Conservation (phyloP, 2,329 filamentous ascomycete genomes). For the Ophidiomyces ophidiicola region DNA sequence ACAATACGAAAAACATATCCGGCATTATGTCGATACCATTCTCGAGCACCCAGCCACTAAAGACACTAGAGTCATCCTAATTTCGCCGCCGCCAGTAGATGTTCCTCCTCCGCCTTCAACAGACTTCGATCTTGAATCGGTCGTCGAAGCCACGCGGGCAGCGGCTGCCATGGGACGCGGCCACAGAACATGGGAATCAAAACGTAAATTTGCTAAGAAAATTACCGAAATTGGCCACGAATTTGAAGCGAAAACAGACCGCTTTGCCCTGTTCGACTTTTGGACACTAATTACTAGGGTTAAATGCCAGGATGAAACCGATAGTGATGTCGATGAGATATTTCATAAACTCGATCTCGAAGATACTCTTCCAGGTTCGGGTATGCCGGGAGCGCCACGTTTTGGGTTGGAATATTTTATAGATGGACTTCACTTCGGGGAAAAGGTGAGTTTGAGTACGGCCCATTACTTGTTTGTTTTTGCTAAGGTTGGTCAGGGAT, state of each 20-base stretch:
- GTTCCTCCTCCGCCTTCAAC: constrained; percentile 13
- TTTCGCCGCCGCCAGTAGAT: constrained; percentile 30
- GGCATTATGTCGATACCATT: constrained; percentile 26
- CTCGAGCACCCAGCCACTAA: constrained; percentile 22
- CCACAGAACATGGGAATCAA: constrained; percentile 28
- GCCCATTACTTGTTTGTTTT: not conserved
- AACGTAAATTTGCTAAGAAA: constrained; percentile 29
- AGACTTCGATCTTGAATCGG: constrained; percentile 1
- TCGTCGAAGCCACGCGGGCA: constrained; percentile 1
- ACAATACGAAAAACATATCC: constrained; percentile 26
- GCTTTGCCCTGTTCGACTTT: constrained; percentile 25
- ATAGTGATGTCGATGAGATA: constrained; percentile 12
- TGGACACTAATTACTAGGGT: constrained; percentile 24
- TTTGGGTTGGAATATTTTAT: constrained; percentile 29
- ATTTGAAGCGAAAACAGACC: constrained; percentile 23
- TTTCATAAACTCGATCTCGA: constrained; percentile 22
- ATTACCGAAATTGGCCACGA: constrained; percentile 27
- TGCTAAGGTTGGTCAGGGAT: constrained; percentile 11
- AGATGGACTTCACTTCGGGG: constrained; percentile 29
- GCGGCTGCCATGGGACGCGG: constrained; percentile 14
- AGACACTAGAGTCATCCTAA: constrained; percentile 27
- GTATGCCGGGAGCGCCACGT: constrained; percentile 21
- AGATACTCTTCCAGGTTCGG: constrained; percentile 26
- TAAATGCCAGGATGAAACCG: constrained; percentile 11
- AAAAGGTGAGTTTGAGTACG: constrained; percentile 11